These are phyloP conservation scores for Tricholoma saponaceum DNA, from an alignment of 768 basidiomycete genomes.

Conservation along the genomic window DNA sequence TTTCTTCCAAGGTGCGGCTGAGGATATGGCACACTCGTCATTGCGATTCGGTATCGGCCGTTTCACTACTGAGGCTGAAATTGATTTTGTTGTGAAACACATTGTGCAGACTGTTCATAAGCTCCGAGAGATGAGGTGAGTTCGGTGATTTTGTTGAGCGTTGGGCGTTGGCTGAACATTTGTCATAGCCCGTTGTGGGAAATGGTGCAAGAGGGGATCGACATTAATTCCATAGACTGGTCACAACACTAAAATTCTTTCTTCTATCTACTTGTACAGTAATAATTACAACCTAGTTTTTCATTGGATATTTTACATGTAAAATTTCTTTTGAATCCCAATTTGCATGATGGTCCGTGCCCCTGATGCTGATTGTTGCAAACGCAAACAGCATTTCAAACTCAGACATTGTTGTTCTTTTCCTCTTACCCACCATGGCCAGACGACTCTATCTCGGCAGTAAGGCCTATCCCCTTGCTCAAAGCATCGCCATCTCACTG, in stretches of 20 bases:
- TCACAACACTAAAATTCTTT: constrained; percentile 65
- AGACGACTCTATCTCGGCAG: constrained; percentile 85
- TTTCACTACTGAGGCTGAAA: constrained; percentile 96
- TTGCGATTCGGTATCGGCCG: constrained; percentile 96
- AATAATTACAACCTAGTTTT: constrained; percentile 8
- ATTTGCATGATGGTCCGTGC: constrained; percentile 36
- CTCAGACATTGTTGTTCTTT: constrained; percentile 37
- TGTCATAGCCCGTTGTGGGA: constrained; percentile 87
- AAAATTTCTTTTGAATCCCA: not conserved
- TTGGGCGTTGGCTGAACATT: constrained; percentile 8
- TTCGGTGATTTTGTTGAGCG: not conserved
- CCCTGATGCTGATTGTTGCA: constrained; percentile 21
- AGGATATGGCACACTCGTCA: constrained; percentile 99
- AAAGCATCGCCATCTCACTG: constrained; percentile 3
- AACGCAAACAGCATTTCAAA: constrained; percentile 36
- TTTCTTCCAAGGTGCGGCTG: constrained; percentile 70
- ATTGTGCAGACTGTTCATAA: constrained; percentile 84
- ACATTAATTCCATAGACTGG: constrained; percentile 94
- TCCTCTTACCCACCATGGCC: constrained; percentile 56
- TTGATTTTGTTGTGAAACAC: constrained; percentile 89
- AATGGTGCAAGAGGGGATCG: constrained; percentile 99
- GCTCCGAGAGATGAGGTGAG: constrained; percentile 90
- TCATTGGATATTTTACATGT: not conserved
- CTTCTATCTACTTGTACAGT: constrained; percentile 7
- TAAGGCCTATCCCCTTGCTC: constrained; percentile 30